These are phyloP conservation scores for Eleusine coracana DNA, from an alignment of 176 grass and related monocot genomes.

Conservation along the genomic window DNA sequence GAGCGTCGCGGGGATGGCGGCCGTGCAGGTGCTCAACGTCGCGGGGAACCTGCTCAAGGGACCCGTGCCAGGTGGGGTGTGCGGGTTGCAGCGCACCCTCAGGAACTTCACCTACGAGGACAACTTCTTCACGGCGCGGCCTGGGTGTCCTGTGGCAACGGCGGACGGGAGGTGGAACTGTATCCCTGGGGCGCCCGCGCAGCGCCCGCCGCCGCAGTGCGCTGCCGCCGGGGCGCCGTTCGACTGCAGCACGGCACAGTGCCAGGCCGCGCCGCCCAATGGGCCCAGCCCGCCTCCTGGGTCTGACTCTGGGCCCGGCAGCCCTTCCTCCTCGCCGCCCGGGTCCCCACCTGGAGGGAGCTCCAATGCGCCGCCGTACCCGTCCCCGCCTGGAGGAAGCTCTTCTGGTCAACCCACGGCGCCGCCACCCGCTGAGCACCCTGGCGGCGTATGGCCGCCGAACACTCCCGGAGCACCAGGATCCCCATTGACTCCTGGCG, in stretches of 20 bases:
- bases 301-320: too few relatives aligned
- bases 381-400: neutral
- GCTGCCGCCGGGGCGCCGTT: slow-evolving; percentile 27
- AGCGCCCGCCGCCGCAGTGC: slow-evolving; percentile 46
- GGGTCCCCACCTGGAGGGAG: neutral
- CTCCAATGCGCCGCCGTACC: slow-evolving; percentile 3
- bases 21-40: slow-evolving; percentile 39
- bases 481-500: neutral
- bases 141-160: neutral
- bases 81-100: slow-evolving; percentile 19
- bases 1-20: neutral
- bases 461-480: neutral
- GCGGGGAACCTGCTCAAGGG: slow-evolving; percentile 49
- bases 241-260: slow-evolving; percentile 49
- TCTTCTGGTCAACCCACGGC: slow-evolving; percentile 25
- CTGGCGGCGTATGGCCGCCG: slow-evolving; percentile 47
- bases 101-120: slow-evolving; percentile 58
- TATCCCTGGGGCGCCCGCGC: slow-evolving; percentile 38
- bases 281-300: too few relatives aligned
- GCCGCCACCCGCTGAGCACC: slow-evolving; percentile 38
- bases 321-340: neutral
- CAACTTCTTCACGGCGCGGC: slow-evolving; percentile 48
- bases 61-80: slow-evolving; percentile 6
- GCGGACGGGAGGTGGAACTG: slow-evolving; percentile 58
- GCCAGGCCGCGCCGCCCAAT: neutral